Base-by-base conservation (phyloP, 768 basidiomycete genomes). In the Leccinum broughii region DNA sequence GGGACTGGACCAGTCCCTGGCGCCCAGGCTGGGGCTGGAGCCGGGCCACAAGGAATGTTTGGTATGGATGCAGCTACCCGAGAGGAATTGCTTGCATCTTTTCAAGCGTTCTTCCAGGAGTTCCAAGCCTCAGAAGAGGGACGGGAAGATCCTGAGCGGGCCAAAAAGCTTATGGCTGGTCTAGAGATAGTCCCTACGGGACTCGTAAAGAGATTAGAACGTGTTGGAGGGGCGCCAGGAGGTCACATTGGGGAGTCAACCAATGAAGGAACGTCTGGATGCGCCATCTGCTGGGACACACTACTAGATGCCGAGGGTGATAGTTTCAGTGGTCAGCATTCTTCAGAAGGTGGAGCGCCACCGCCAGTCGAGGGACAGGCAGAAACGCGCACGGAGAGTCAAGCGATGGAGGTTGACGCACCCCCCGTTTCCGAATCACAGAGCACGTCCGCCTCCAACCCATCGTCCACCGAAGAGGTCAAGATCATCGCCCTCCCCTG, bases 261-360 rank as follows among this genome's bases (percentile, higher is more conserved):
- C 22, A 72, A 77, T 0, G 81, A 80, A 61, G 67, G 58, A 48
- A 24, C 68, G 2, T 80, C 83, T 14, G 76, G 75, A 11, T 92
- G 90, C 68, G 88, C 90, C 2, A 83, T 92, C 50, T 92, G 90
- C 69, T 91, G 88, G 88, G 90, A 92, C 65, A 77, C 76, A 34
- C 66, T 91, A 20, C 71, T 92, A 56, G 79, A 82, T 51, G 66
- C 64, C 64, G 77, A 66, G 77, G 82, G 59, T 70, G 83, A 73
- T 39, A 69, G 66, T 8, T 76, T 64, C 39, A 62, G n/a, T 9
- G 54, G 62, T 17, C 67, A 56, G 3, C 62, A 66, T 2, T 22
- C 57, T 44, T 56, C 54, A 3, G 71, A 50, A 51, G 48, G 51
- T 20, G 62, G 60, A 17, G 55, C 17, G 2, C 34, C 56, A 2